These are phyloP conservation scores for Mortierella sp. DNA, from an alignment of 371 early-diverging fungal species.

Conservation along the genomic window DNA sequence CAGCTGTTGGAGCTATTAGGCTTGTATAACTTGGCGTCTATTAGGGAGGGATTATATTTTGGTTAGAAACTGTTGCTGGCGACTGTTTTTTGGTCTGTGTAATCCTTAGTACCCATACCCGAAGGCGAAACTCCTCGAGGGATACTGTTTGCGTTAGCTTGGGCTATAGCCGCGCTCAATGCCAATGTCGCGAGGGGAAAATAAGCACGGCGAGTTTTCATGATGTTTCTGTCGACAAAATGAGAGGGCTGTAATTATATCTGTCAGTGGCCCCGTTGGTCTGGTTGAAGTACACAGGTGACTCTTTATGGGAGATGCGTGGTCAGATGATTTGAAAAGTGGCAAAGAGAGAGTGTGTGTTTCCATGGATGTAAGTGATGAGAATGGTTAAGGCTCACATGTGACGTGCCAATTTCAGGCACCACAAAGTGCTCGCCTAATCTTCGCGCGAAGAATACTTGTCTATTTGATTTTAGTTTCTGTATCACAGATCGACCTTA, in stretches of 20 bases:
- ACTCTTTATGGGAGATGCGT: too few species aligned
- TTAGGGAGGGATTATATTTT: neutral
- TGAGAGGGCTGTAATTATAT: too few species aligned
- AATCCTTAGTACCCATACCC: conserved; percentile 7
- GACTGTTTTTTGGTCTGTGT: too few species aligned
- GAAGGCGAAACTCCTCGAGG: conserved; percentile 41
- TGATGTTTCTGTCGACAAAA: neutral
- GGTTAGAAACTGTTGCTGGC: too few species aligned
- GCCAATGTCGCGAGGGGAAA: conserved; percentile 37
- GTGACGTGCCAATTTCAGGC: neutral
- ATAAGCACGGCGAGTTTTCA: conserved; percentile 27
- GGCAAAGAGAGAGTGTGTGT: neutral
- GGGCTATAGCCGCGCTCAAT: conserved; percentile 26
- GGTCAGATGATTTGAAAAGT: too few species aligned
- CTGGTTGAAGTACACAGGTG: too few species aligned
- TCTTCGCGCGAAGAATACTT: too few species aligned
- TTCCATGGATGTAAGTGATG: too few species aligned
- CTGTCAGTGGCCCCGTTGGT: too few species aligned
- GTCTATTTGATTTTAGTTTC: too few species aligned
- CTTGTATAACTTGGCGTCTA: conserved; percentile 58
- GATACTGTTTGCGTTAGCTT: conserved; percentile 1
- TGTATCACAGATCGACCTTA: conserved; percentile 43
- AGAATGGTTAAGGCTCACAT: too few species aligned
- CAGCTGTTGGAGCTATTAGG: conserved; percentile 62
- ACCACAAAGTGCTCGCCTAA: too few species aligned